phyloP scores from a whole-genome alignment of 176 grass and related monocot genomes.

The Carex myosuroides region DNA sequence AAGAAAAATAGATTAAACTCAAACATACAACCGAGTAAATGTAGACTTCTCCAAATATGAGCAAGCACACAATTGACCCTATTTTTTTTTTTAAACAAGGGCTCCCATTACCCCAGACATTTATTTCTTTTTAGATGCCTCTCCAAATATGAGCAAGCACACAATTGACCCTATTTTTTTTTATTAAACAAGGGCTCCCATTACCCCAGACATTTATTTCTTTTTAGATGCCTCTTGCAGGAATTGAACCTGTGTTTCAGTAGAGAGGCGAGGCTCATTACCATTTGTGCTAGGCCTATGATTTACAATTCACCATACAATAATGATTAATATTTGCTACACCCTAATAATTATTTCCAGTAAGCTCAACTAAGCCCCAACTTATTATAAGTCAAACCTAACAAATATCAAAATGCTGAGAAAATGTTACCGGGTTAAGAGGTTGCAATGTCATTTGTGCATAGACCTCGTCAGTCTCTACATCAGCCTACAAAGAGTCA shows the following conservation, averaged over 20 bases:
- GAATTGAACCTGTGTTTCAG: no score
- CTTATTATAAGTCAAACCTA: not conserved
- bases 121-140: no score
- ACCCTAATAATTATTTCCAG: not conserved
- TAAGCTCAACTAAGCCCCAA: not conserved
- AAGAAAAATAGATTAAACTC: conserved; percentile 20
- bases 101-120: no score
- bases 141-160: not conserved
- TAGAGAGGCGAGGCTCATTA: no score
- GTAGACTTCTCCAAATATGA: not conserved
- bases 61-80: not conserved
- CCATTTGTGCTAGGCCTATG: no score
- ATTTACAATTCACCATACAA: not conserved
- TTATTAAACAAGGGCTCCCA: no score
- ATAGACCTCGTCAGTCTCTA: conserved; percentile 94
- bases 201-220: no score
- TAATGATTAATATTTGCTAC: not conserved
- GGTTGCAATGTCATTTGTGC: conserved; percentile 96
- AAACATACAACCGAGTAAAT: not conserved
- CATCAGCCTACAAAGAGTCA: conserved; percentile 62
- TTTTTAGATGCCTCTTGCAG: no score
- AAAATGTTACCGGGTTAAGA: conserved; percentile 58
- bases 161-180: not conserved
- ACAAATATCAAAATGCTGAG: conserved; percentile 15
- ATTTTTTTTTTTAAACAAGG: no score